Evolutionary conservation across 306 rosid species (phyloP).

Genomic region (Vigna unguiculata): DNA sequence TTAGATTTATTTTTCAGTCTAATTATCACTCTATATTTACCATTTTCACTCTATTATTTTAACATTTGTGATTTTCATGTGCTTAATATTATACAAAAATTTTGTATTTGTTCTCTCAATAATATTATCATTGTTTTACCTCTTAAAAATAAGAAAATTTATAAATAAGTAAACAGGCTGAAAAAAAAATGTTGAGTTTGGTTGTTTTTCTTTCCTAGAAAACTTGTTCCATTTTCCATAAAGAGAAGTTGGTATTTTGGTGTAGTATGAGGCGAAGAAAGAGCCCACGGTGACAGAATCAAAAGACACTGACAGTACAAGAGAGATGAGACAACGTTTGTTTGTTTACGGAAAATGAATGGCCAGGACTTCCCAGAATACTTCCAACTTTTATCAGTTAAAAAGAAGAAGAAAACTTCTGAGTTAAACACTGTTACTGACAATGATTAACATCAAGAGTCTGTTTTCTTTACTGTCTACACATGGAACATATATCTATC

Average conservation of each 20-base stretch:
- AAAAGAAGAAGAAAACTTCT: background rate
- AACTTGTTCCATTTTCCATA: background rate
- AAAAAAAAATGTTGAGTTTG: no score
- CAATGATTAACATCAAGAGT: background rate
- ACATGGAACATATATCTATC: background rate
- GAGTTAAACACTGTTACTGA: background rate
- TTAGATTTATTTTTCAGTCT: no score
- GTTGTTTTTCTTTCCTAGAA: no score
- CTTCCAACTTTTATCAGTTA: background rate
- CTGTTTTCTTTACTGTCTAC: background rate
- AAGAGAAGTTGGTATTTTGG: background rate
- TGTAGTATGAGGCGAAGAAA: background rate
- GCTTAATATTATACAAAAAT: no score
- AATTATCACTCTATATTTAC: no score
- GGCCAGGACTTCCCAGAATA: background rate
- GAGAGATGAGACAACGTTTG: slow-evolving; percentile 3
- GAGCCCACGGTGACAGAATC: background rate
- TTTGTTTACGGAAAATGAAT: slow-evolving; percentile 17
- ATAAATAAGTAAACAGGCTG: no score
- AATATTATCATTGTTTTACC: no score
- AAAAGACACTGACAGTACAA: background rate
- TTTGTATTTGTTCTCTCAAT: no score
- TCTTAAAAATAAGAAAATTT: no score
- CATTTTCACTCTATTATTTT: no score
- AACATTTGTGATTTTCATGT: no score